Evolutionary conservation across 371 early-diverging fungal genomes (phyloP).

Genomic region (Catenaria anguillulae): DNA sequence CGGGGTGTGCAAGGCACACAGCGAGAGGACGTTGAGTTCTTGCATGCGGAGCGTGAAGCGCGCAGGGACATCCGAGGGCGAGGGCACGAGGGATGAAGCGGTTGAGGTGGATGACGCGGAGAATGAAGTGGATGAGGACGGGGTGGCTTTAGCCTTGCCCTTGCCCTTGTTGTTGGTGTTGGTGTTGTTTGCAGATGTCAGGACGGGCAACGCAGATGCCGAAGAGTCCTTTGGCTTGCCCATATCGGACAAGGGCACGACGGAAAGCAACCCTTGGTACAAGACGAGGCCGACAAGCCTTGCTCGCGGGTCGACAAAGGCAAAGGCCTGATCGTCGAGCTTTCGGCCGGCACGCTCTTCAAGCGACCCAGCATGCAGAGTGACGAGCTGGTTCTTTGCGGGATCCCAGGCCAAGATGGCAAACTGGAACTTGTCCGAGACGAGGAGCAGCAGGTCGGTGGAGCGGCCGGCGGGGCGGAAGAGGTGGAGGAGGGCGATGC

Average conservation of each 20-base stretch:
- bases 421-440: conserved; percentile 40
- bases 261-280: conserved; percentile 40
- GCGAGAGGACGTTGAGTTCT: conserved; percentile 49
- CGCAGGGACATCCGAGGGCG: too few species aligned
- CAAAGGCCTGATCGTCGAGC: conserved; percentile 24
- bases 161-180: too few species aligned
- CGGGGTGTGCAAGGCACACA: conserved; percentile 50
- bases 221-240: conserved; percentile 52
- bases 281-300: conserved; percentile 29
- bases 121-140: too few species aligned
- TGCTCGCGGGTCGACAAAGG: conserved; percentile 35
- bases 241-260: conserved; percentile 39
- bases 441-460: conserved; percentile 44
- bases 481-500: not conserved
- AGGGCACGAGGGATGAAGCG: too few species aligned
- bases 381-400: conserved; percentile 24
- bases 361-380: conserved; percentile 50
- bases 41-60: conserved; percentile 30
- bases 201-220: conserved; percentile 47
- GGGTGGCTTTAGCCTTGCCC: too few species aligned
- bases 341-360: conserved; percentile 35
- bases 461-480: conserved; percentile 10
- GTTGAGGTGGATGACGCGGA: too few species aligned
- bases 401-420: conserved; percentile 43
- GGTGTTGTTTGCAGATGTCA: too few species aligned